A percentile compares a stretch with the other conserved stretches of the same genome.
Evolutionary conservation across 208 protist genomes (phyloP).

Genomic region (Trypanosoma caninum): DNA sequence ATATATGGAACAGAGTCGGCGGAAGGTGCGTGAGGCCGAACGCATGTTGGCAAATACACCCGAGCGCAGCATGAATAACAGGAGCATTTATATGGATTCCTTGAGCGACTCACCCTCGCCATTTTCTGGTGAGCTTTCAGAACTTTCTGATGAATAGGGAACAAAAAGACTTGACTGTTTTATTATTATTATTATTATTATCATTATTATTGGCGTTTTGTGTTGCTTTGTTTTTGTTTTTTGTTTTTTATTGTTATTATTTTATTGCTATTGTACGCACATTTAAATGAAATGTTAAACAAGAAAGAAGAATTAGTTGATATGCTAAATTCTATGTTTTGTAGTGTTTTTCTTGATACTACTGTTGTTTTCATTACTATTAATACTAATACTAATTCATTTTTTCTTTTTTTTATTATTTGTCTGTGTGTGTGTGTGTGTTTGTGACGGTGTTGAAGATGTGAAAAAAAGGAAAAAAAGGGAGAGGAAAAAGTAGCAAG

Average conservation of each 20-base stretch:
- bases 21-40: conserved; percentile 60
- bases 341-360: conserved; percentile 7
- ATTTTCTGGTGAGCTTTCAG: conserved; percentile 4
- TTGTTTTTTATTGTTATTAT: not conserved
- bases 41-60: conserved; percentile 36
- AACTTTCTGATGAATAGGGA: conserved; percentile 11
- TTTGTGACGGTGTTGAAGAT: no score
- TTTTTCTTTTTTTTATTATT: not conserved
- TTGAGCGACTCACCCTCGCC: not conserved
- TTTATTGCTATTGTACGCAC: no score
- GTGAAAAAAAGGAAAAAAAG: no score
- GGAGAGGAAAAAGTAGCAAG: no score
- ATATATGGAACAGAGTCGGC: conserved; percentile 62
- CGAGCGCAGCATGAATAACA: not conserved
- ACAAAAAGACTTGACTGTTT: not conserved
- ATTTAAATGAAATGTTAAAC: no score
- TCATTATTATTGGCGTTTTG: conserved; percentile 16
- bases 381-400: not conserved
- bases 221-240: not conserved
- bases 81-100: not conserved
- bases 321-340: no score
- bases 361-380: not conserved
- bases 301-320: no score
- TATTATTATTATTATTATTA: conserved; percentile 5
- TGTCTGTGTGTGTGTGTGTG: no score